A percentile compares a stretch with the other conserved stretches of the same genome.
Conservation (phyloP, 2,329 filamentous ascomycete genomes). For the Aspergillus fumigatus region DNA sequence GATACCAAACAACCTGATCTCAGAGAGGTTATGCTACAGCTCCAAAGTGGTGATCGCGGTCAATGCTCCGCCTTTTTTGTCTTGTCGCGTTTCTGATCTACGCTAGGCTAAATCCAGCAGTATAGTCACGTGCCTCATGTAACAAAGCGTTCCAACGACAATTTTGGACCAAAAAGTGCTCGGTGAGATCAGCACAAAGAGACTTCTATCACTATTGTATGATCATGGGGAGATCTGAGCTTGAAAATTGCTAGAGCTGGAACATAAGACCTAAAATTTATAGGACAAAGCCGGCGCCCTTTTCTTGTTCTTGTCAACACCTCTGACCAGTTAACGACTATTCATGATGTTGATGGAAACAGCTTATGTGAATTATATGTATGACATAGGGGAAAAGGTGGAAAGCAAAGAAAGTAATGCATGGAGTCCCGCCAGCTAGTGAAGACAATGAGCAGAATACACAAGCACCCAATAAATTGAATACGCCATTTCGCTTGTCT, state of each 20-base stretch:
- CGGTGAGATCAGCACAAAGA: too few species aligned
- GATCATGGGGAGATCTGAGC: not conserved
- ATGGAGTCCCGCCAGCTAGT: slow-evolving; percentile 13
- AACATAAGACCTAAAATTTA: not conserved
- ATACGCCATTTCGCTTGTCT: slow-evolving; percentile 17
- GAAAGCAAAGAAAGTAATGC: slow-evolving; percentile 8
- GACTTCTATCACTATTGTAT: not conserved
- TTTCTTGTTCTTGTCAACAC: not conserved
- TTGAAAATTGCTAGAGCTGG: not conserved
- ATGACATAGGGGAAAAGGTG: not conserved
- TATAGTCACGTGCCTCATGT: slow-evolving; percentile 20
- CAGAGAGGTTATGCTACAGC: slow-evolving; percentile 9
- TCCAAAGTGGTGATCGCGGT: slow-evolving; percentile 22
- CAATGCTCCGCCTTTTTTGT: slow-evolving; percentile 19
- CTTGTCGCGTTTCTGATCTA: slow-evolving; percentile 26
- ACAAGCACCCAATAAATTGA: slow-evolving; percentile 14
- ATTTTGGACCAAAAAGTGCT: not conserved
- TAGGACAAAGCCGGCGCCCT: not conserved
- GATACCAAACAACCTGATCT: not conserved
- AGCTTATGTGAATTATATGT: not conserved
- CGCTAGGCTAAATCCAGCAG: slow-evolving; percentile 23
- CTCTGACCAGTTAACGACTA: not conserved
- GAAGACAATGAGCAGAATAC: slow-evolving; percentile 15
- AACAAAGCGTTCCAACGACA: not conserved
- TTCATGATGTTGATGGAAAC: not conserved